phyloP scores from a whole-genome alignment of 768 basidiomycete genomes.

The Favolaschia claudopus region DNA sequence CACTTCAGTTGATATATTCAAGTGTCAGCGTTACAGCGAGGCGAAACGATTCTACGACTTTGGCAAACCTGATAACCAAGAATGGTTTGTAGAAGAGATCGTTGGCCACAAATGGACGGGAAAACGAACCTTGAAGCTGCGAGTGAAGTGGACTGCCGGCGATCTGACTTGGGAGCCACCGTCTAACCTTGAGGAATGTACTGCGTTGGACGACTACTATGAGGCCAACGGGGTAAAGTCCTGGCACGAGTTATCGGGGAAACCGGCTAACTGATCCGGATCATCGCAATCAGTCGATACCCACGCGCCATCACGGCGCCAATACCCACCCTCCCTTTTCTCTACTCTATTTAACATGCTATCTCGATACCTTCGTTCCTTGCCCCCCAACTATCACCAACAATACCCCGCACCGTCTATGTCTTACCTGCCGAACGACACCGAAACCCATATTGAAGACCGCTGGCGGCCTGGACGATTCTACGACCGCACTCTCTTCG shows the following conservation, averaged over 20 bases:
- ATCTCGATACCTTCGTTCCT: too few relatives aligned
- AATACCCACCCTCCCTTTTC: too few relatives aligned
- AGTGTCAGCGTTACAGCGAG: too few relatives aligned
- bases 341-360: too few relatives aligned
- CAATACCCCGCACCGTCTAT: too few relatives aligned
- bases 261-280: not conserved
- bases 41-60: slow-evolving; percentile 44
- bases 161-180: slow-evolving; percentile 42
- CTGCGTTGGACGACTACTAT: not conserved
- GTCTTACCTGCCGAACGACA: too few relatives aligned
- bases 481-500: not conserved
- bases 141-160: slow-evolving; percentile 39
- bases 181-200: slow-evolving; percentile 22
- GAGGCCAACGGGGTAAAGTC: not conserved
- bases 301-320: too few relatives aligned
- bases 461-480: not conserved
- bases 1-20: too few relatives aligned
- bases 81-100: slow-evolving; percentile 48
- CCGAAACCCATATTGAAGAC: not conserved
- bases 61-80: slow-evolving; percentile 36
- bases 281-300: too few relatives aligned
- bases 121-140: slow-evolving; percentile 25
- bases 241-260: not conserved
- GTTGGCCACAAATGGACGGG: slow-evolving; percentile 3
- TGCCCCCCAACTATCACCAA: too few relatives aligned